Percentiles rank a stretch among this genome's conserved stretches.
Evolutionary conservation across 2,329 filamentous ascomycete species (phyloP).

Genomic region (Pseudomassariella vexata): DNA sequence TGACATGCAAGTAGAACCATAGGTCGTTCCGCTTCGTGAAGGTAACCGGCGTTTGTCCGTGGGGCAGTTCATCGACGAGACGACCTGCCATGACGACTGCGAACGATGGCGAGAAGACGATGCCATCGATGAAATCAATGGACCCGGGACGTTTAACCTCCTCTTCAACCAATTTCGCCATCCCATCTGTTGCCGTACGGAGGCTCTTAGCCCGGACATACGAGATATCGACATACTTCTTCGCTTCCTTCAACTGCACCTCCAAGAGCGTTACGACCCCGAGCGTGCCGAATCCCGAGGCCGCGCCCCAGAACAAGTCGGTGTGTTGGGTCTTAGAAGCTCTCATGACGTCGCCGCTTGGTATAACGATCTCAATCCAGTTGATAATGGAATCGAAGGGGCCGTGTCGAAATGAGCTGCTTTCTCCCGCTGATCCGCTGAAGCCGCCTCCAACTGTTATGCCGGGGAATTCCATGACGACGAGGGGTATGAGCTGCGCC

Average conservation of each 20-base stretch:
- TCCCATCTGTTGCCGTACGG: slow-evolving; percentile 30
- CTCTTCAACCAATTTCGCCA: slow-evolving; percentile 37
- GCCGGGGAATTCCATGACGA: slow-evolving; percentile 69
- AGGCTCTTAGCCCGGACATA: slow-evolving; percentile 43
- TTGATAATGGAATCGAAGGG: slow-evolving; percentile 59
- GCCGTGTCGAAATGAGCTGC: slow-evolving; percentile 61
- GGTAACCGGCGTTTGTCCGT: slow-evolving; percentile 25
- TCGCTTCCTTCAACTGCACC: slow-evolving; percentile 50
- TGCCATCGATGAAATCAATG: slow-evolving; percentile 64
- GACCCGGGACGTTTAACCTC: no score
- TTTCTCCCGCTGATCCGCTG: slow-evolving; percentile 62
- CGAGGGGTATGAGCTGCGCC: slow-evolving; percentile 53
- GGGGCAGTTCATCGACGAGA: slow-evolving; percentile 41
- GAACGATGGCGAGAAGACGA: slow-evolving; percentile 50
- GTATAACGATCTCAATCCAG: slow-evolving; percentile 59
- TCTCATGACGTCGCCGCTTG: slow-evolving; percentile 49
- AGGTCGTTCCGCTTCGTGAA: slow-evolving; percentile 58
- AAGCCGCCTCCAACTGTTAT: slow-evolving; percentile 67
- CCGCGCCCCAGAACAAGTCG: slow-evolving; percentile 60
- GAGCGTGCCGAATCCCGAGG: slow-evolving; percentile 60
- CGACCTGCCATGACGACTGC: slow-evolving; percentile 58
- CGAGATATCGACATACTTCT: slow-evolving; percentile 49
- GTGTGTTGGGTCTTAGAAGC: slow-evolving; percentile 47
- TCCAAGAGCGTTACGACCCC: slow-evolving; percentile 62
- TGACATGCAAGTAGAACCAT: slow-evolving; percentile 69